Evolutionary conservation across 2,329 filamentous ascomycete species (phyloP).

Genomic region (Acrodontium crateriforme): DNA sequence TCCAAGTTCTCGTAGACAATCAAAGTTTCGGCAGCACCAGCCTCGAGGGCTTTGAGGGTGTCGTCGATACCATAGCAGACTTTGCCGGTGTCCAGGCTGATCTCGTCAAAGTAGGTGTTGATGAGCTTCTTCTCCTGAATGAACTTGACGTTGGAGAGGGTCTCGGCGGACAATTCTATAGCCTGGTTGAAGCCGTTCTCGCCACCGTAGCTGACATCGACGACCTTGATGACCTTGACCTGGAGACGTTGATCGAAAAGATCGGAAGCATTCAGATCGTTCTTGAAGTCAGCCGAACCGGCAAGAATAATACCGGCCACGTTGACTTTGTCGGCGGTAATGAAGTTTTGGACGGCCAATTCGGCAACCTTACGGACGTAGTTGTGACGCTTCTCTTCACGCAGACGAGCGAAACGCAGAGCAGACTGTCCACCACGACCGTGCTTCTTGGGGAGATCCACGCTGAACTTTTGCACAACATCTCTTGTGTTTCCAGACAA

Average conservation of each 20-base stretch:
- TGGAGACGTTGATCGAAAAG: constrained; percentile 88
- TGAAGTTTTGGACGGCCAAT: constrained; percentile 96
- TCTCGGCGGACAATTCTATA: constrained; percentile 89
- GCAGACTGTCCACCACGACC: constrained; percentile 99
- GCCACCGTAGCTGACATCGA: constrained; percentile 96
- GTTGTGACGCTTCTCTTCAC: constrained; percentile 99
- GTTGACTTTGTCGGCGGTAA: constrained; percentile 96
- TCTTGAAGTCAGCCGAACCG: constrained; percentile 98
- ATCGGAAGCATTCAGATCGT: constrained; percentile 93
- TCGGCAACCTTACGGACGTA: constrained; percentile 98
- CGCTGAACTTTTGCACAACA: constrained; percentile 92
- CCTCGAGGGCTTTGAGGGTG: constrained; percentile 89
- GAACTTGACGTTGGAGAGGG: constrained; percentile 97
- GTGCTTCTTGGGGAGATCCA: constrained; percentile 99
- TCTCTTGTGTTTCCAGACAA: constrained; percentile 95
- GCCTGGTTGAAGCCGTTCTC: constrained; percentile 99
- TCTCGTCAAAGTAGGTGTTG: constrained; percentile 97
- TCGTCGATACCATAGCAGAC: constrained; percentile 98
- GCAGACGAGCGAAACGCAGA: constrained; percentile 95
- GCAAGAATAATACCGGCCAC: constrained; percentile 90
- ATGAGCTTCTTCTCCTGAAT: constrained; percentile 99
- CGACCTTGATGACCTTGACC: constrained; percentile 96
- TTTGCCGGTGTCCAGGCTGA: constrained; percentile 91
- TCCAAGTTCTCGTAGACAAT: constrained; percentile 98
- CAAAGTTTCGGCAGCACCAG: constrained; percentile 83